A percentile compares a stretch with the other conserved stretches of the same genome.
Evolutionary conservation across 1,139 yeast genomes (phyloP).

Genomic region (Yamadazyma taylorii): DNA sequence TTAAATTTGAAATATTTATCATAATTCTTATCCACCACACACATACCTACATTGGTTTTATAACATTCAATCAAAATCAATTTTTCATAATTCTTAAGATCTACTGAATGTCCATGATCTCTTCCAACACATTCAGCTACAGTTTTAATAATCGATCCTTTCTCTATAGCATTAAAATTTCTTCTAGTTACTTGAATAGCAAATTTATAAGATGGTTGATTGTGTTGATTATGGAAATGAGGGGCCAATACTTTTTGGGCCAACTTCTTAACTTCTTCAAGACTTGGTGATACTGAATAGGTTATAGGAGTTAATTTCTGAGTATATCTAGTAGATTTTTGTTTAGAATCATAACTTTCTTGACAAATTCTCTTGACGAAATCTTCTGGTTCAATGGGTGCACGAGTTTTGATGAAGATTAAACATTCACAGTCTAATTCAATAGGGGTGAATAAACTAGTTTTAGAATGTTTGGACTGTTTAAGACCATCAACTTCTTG

Average conservation of each 20-base stretch:
- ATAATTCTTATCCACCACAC: slow-evolving; percentile 71
- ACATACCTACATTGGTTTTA: slow-evolving; percentile 78
- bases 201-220: slow-evolving; percentile 57
- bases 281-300: slow-evolving; percentile 68
- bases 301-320: slow-evolving; percentile 83
- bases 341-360: slow-evolving; percentile 52
- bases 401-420: slow-evolving; percentile 75
- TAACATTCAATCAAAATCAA: slow-evolving; percentile 84
- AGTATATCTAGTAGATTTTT: slow-evolving; percentile 66
- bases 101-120: slow-evolving; percentile 73
- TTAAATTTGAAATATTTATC: slow-evolving; percentile 57
- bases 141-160: slow-evolving; percentile 66
- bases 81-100: slow-evolving; percentile 76
- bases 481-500: slow-evolving; percentile 65
- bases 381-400: slow-evolving; percentile 74
- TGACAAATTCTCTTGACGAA: slow-evolving; percentile 64
- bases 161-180: slow-evolving; percentile 70
- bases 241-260: slow-evolving; percentile 60
- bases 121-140: slow-evolving; percentile 74
- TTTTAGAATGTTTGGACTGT: slow-evolving; percentile 36
- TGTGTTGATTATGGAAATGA: slow-evolving; percentile 59
- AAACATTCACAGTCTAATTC: slow-evolving; percentile 83
- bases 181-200: slow-evolving; percentile 82
- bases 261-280: slow-evolving; percentile 63
- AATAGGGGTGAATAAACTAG: slow-evolving; percentile 58